A percentile compares a stretch with the other conserved stretches of the same genome.
Conservation (phyloP, 805 yeast genomes). For the Starmerella stellata region DNA sequence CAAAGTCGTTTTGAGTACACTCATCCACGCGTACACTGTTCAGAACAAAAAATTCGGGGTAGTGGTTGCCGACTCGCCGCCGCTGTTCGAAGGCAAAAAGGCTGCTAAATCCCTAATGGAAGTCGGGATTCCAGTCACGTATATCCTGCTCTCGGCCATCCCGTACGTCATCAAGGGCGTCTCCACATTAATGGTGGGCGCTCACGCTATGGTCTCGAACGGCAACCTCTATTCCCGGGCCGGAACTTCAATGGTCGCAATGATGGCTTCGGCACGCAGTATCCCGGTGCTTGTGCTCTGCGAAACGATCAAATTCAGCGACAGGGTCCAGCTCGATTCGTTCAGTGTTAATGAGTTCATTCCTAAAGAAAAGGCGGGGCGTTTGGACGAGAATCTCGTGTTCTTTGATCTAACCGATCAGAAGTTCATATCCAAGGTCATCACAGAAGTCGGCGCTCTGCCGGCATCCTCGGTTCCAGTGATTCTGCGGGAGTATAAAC, state of each 20-base stretch:
- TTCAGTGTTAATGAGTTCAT: conserved; percentile 74
- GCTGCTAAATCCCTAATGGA: conserved; percentile 47
- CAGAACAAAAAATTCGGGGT: conserved; percentile 54
- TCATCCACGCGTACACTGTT: conserved; percentile 44
- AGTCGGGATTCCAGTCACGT: conserved; percentile 53
- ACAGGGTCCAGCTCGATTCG: conserved; percentile 89
- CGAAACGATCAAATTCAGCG: conserved; percentile 85
- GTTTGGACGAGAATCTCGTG: conserved; percentile 49
- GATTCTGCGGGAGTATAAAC: conserved; percentile 65
- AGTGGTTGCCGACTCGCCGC: conserved; percentile 80
- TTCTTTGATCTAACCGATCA: conserved; percentile 93
- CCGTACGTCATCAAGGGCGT: conserved; percentile 70
- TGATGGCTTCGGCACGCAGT: conserved; percentile 71
- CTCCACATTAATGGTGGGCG: conserved; percentile 82
- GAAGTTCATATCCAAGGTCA: conserved; percentile 77
- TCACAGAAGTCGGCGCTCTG: conserved; percentile 86
- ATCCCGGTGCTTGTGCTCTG: conserved; percentile 92
- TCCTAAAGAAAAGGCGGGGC: conserved; percentile 24
- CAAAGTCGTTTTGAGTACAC: conserved; percentile 57
- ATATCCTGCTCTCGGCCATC: conserved; percentile 61
- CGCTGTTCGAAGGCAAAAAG: conserved; percentile 79
- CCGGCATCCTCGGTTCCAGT: conserved; percentile 99
- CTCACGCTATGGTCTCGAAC: conserved; percentile 91
- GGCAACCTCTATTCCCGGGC: conserved; percentile 86
- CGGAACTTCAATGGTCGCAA: conserved; percentile 84